phyloP scores from a whole-genome alignment of 176 grass and related monocot genomes.

The Metroxylon sagu region DNA sequence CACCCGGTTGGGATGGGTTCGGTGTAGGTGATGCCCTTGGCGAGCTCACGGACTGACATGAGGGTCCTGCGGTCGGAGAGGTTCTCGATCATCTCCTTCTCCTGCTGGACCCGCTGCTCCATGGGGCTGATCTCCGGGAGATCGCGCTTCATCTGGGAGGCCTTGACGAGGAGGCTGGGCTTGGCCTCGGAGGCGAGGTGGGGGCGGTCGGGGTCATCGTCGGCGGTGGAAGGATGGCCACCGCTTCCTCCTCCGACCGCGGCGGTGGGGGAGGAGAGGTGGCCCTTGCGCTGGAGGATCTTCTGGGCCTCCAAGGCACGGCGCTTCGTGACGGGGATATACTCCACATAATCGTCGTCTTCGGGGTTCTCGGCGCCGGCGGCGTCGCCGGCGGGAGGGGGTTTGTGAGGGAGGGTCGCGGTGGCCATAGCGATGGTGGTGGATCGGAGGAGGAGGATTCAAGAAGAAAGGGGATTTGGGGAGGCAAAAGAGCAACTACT shows the following conservation, averaged over 20 bases:
- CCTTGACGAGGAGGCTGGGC: conserved; percentile 45
- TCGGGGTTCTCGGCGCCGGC: not conserved
- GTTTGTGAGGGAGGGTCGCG: not conserved
- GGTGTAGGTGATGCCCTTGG: conserved; percentile 66
- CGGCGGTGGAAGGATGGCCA: not conserved
- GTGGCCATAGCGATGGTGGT: conserved; percentile 4
- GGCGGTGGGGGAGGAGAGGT: conserved; percentile 6
- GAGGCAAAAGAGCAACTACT: not conserved
- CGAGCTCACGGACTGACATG: conserved; percentile 66
- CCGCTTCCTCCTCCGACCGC: not conserved
- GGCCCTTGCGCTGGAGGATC: conserved; percentile 31
- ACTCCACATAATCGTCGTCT: conserved; percentile 39
- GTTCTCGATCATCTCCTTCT: conserved; percentile 54
- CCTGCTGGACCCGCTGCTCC: conserved; percentile 42
- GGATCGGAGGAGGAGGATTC: too few relatives aligned
- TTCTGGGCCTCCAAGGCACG: conserved; percentile 43
- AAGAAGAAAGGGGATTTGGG: conserved; percentile 1
- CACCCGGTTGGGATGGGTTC: conserved; percentile 47
- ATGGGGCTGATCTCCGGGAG: conserved; percentile 51
- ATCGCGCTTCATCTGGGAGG: conserved; percentile 49
- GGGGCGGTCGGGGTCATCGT: not conserved
- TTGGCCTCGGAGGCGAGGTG: conserved; percentile 23
- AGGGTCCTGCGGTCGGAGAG: conserved; percentile 51
- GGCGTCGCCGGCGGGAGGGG: not conserved
- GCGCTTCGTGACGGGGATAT: conserved; percentile 51